phyloP scores from a whole-genome alignment of 441 rosid species.

The Populus hybrid region DNA sequence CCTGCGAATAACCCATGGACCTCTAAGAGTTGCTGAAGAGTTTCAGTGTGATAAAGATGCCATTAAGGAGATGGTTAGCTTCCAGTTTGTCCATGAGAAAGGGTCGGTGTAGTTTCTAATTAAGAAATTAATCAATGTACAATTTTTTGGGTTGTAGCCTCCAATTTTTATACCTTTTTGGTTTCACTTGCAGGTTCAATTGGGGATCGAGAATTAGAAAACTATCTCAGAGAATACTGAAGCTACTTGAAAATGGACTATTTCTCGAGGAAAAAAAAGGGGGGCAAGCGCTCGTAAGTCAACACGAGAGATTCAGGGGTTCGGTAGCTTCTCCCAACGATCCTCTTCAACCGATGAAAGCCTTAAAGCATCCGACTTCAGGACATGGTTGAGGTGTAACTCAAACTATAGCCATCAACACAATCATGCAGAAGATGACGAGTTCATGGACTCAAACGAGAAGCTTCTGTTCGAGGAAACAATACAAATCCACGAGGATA shows the following conservation, averaged over 20 bases:
- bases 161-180: background rate
- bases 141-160: background rate
- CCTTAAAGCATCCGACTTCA: constrained; percentile 6
- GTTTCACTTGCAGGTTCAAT: constrained; percentile 40
- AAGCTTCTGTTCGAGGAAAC: background rate
- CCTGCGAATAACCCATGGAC: constrained; percentile 61
- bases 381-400: constrained; percentile 24
- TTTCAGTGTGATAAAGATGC: constrained; percentile 42
- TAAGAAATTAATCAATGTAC: background rate
- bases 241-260: constrained; percentile 40
- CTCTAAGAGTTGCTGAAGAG: constrained; percentile 60
- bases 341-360: constrained; percentile 20
- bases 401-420: constrained; percentile 16
- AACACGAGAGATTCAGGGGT: constrained; percentile 58
- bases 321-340: constrained; percentile 50
- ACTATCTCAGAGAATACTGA: constrained; percentile 37
- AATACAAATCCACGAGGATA: background rate
- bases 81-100: constrained; percentile 50
- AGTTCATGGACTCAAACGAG: constrained; percentile 6
- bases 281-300: constrained; percentile 46
- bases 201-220: constrained; percentile 54
- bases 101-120: constrained; percentile 27
- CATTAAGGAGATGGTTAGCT: constrained; percentile 34
- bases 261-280: constrained; percentile 33
- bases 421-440: constrained; percentile 6